A percentile compares a stretch with the other conserved stretches of the same genome.
These are phyloP conservation scores for Niebla homalea DNA, from an alignment of 495 filamentous ascomycete genomes.

Conservation along the genomic window DNA sequence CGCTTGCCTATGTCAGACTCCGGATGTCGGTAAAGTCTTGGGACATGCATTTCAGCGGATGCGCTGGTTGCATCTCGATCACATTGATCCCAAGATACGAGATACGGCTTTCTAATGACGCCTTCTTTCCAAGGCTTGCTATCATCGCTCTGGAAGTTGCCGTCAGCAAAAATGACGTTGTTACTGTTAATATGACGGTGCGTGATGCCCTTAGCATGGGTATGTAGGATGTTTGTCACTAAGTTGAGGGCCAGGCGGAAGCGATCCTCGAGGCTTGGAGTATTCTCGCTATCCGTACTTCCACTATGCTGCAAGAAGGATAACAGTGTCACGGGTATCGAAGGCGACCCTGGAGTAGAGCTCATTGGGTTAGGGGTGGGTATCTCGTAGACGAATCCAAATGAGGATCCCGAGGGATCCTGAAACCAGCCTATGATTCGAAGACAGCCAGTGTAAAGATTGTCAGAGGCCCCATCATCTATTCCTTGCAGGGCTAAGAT, in stretches of 20 bases:
- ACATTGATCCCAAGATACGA: slow-evolving; percentile 74
- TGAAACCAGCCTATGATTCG: slow-evolving; percentile 74
- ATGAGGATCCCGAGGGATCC: slow-evolving; percentile 28
- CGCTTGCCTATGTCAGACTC: slow-evolving; percentile 24
- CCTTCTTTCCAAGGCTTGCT: slow-evolving; percentile 29
- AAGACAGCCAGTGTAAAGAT: slow-evolving; percentile 48
- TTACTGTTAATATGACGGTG: slow-evolving; percentile 72
- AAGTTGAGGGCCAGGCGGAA: slow-evolving; percentile 75
- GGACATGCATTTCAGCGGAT: slow-evolving; percentile 34
- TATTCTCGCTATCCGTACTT: slow-evolving; percentile 27
- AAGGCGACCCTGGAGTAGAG: slow-evolving; percentile 20
- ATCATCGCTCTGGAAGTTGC: slow-evolving; percentile 23
- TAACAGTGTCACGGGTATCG: slow-evolving; percentile 32
- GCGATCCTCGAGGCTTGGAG: slow-evolving; percentile 59
- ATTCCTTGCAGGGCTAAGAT: slow-evolving; percentile 35
- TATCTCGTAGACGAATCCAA: slow-evolving; percentile 72
- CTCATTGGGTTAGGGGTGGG: slow-evolving; percentile 37
- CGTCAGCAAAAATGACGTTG: slow-evolving; percentile 65
- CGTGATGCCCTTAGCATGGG: slow-evolving; percentile 61
- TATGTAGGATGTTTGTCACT: slow-evolving; percentile 56
- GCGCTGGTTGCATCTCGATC: slow-evolving; percentile 45
- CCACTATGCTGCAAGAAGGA: slow-evolving; percentile 35
- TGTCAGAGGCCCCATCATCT: slow-evolving; percentile 31
- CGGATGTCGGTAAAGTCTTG: slow-evolving; percentile 65
- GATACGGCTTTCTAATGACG: slow-evolving; percentile 59